Evolutionary conservation across 2,329 filamentous ascomycete genomes (phyloP).

Genomic region (Penicillium decumbens): DNA sequence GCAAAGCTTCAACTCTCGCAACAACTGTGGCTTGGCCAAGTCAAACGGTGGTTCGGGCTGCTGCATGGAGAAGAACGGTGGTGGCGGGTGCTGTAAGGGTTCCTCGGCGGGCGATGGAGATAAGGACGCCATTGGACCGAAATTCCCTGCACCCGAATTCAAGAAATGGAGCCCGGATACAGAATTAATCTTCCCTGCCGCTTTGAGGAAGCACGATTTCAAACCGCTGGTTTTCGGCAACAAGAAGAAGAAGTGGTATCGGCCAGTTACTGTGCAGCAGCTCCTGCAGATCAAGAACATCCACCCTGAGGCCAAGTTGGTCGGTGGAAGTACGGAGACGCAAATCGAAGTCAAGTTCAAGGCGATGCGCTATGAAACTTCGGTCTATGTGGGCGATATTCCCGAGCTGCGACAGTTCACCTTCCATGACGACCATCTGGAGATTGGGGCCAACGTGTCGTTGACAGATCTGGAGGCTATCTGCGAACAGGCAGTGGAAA

Average conservation of each 20-base stretch:
- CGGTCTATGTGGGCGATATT: constrained; percentile 91
- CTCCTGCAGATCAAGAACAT: constrained; percentile 85
- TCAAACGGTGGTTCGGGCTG: constrained; percentile 61
- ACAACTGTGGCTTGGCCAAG: constrained; percentile 54
- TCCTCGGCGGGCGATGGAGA: constrained; percentile 45
- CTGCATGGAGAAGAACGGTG: constrained; percentile 64
- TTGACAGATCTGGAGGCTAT: constrained; percentile 87
- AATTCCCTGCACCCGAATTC: constrained; percentile 81
- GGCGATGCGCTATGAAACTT: constrained; percentile 80
- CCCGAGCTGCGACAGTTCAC: constrained; percentile 77
- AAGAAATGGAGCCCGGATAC: constrained; percentile 93
- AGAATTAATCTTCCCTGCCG: constrained; percentile 88
- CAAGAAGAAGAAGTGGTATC: constrained; percentile 89
- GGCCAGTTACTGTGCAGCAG: constrained; percentile 80
- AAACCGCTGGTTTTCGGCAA: constrained; percentile 84
- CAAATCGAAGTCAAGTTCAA: constrained; percentile 99
- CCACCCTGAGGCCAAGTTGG: constrained; percentile 83
- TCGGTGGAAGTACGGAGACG: constrained; percentile 92
- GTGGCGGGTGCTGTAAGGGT: constrained; percentile 65
- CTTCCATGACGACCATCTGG: constrained; percentile 75
- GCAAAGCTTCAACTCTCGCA: constrained; percentile 65
- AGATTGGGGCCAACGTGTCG: constrained; percentile 88
- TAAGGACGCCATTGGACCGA: constrained; percentile 39
- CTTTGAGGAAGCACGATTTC: constrained; percentile 75
- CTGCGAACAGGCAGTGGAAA: constrained; percentile 69